Conservation (phyloP, 2,329 filamentous ascomycete genomes). For the Colletotrichum kahawae region DNA sequence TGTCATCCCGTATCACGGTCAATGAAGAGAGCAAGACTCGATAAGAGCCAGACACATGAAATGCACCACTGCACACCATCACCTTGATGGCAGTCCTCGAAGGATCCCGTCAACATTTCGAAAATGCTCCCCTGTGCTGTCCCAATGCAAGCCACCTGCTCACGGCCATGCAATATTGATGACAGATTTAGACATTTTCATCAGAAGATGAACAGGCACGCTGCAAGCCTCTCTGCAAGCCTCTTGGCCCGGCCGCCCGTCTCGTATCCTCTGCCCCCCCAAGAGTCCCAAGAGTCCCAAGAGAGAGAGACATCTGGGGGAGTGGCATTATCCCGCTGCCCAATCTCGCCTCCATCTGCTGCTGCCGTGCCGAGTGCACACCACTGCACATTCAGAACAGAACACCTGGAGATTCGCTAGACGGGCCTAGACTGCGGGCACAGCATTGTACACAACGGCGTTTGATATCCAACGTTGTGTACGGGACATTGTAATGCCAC, state of each 20-base stretch:
- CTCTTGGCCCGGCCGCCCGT: slow-evolving; percentile 13
- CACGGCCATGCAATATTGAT: background rate
- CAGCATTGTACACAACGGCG: background rate
- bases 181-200: background rate
- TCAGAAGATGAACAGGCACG: background rate
- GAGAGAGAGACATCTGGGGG: background rate
- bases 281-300: background rate
- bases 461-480: background rate
- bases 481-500: background rate
- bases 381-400: background rate
- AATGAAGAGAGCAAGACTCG: background rate
- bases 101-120: background rate
- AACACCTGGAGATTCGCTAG: background rate
- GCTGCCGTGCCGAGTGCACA: background rate
- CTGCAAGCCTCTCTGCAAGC: slow-evolving; percentile 14
- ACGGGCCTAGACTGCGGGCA: background rate
- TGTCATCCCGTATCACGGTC: background rate
- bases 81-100: background rate
- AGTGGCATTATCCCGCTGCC: slow-evolving; percentile 1
- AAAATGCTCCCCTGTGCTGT: background rate
- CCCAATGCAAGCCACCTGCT: slow-evolving; percentile 7
- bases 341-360: slow-evolving; percentile 8
- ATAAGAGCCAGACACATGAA: background rate
- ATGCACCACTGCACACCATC: background rate
- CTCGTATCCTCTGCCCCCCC: slow-evolving; percentile 7